Evolutionary conservation across 805 yeast genomes (phyloP), one percentile per base, ranked within the genome.

Genomic region (Kregervanrija fluxuum): DNA sequence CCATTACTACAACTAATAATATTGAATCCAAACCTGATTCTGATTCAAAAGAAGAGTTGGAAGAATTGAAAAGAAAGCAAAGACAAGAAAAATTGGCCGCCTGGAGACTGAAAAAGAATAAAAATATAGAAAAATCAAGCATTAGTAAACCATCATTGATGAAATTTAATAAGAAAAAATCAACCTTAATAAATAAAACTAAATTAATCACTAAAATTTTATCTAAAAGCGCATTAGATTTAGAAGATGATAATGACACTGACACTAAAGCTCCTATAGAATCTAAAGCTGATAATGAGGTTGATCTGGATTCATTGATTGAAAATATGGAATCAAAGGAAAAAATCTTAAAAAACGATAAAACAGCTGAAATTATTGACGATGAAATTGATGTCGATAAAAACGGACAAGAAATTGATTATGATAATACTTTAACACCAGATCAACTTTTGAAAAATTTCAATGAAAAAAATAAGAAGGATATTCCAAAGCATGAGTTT

Each of bases 81-180:
- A 68, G 87, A 43, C 73, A 73, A 48, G 79, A 75, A 48, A 73
- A 71, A 51, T 55, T 80, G 40, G 77, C 76, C 5, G 73, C 72
- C 38, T 82, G 87, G 87, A 79, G 76, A 53, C 67, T 65, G 52
- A 76, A 76, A 60, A 77, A 77, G 55, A 69, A 68, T 35, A 65
- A 65, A 42, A 55, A 57, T 33, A 43, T 30, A 32, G 43, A 40
- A 35, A 33, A 22, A 33, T 34, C 40, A 28, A 35, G 30, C 8
- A 35, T 41, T 12, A 49, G 42, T n/a, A 54, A 50, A 35, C 44
- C 51, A 9, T 42, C 53, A 10, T 37, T 49, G 37, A 53, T 59
- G 54, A 60, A 48, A 37, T 56, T 59, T 36, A 46, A 48, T 1
- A 53, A 49, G 11, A 52, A 49, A 36, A 46, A 30, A 46, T 30